phyloP scores from a whole-genome alignment of 2,329 filamentous ascomycete species.

The Cordyceps fumosorosea region DNA sequence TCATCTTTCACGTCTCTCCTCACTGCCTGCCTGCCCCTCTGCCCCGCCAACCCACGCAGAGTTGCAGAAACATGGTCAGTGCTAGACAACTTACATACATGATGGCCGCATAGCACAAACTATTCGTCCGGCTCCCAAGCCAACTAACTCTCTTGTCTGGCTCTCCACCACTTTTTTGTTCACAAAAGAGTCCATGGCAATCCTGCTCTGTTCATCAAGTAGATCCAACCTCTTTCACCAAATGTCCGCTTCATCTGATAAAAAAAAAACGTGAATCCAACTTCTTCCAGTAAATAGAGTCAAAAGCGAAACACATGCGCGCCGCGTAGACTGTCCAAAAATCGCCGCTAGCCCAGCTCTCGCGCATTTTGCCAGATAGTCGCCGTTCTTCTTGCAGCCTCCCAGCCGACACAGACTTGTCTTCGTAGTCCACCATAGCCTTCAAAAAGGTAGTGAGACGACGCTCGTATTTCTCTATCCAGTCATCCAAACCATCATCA shows the following conservation, averaged over 20 bases:
- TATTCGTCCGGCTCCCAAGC: not conserved
- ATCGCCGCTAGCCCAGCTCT: not conserved
- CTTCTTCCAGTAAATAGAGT: not conserved
- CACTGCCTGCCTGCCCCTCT: not conserved
- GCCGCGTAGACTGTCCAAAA: conserved; percentile 1
- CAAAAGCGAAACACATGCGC: conserved; percentile 4
- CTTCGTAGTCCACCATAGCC: not conserved
- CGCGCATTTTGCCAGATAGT: not conserved
- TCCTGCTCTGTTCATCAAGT: not conserved
- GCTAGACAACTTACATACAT: too few species aligned
- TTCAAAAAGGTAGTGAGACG: not conserved
- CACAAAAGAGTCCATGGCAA: not conserved
- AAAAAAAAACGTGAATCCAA: not conserved
- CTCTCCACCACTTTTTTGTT: not conserved
- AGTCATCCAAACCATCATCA: not conserved
- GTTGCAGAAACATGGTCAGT: not conserved
- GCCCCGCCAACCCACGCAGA: not conserved
- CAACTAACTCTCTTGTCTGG: not conserved
- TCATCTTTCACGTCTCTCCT: not conserved
- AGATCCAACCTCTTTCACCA: not conserved
- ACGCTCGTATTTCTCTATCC: not conserved
- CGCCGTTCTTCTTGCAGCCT: not conserved
- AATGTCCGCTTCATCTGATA: not conserved
- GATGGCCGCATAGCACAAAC: too few species aligned
- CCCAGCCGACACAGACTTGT: not conserved